Conservation (phyloP, 2,329 filamentous ascomycete species). For the Penicillium rolfsii region DNA sequence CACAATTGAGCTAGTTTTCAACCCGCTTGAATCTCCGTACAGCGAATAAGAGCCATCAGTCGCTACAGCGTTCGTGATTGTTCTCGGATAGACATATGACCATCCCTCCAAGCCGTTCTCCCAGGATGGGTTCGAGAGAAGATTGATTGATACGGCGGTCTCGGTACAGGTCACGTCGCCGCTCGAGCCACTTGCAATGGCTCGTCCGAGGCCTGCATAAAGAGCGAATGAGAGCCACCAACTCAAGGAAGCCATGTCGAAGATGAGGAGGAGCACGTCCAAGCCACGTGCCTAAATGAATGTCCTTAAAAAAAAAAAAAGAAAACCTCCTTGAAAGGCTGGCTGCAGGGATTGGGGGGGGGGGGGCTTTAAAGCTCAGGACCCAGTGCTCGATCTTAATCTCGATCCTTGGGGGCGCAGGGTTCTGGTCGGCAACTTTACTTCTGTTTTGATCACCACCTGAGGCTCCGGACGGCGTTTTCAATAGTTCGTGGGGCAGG, state of each 20-base stretch:
- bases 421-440: background rate
- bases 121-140: background rate
- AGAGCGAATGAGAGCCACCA: background rate
- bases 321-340: background rate
- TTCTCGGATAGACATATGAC: background rate
- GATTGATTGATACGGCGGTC: background rate
- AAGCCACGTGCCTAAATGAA: background rate
- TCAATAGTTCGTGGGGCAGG: background rate
- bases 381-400: background rate
- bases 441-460: background rate
- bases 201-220: conserved; percentile 1
- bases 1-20: background rate
- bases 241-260: background rate
- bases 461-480: background rate
- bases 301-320: background rate
- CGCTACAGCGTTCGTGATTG: background rate
- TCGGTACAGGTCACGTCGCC: conserved; percentile 1
- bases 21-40: background rate
- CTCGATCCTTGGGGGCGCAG: background rate
- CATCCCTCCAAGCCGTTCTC: background rate
- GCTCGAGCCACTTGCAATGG: background rate
- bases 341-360: background rate
- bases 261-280: background rate
- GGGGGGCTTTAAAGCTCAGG: background rate
- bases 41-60: background rate